Conservation (phyloP, 2,329 filamentous ascomycete genomes). For the Diaporthe ilicicola region DNA sequence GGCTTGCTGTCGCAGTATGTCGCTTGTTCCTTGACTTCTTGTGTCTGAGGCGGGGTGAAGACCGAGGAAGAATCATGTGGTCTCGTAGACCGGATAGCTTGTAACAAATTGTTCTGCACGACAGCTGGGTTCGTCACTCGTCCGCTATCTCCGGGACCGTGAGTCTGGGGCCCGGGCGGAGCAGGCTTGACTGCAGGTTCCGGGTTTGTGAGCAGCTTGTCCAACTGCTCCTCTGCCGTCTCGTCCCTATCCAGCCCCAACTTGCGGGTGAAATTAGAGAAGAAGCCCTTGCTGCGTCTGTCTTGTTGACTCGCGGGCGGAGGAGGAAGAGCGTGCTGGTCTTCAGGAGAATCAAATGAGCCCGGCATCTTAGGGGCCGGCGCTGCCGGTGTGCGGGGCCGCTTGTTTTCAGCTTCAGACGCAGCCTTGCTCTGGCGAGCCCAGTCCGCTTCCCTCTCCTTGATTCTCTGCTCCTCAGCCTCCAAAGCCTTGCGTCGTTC, state of each 20-base stretch:
- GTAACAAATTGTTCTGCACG: slow-evolving; percentile 76
- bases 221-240: slow-evolving; percentile 50
- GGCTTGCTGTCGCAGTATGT: slow-evolving; percentile 86
- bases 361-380: slow-evolving; percentile 80
- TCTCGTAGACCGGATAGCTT: slow-evolving; percentile 80
- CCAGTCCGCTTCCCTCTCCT: slow-evolving; percentile 61
- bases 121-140: slow-evolving; percentile 68
- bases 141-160: slow-evolving; percentile 50
- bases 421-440: slow-evolving; percentile 53
- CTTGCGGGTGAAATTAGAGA: slow-evolving; percentile 73
- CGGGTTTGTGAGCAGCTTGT: slow-evolving; percentile 48
- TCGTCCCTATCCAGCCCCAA: slow-evolving; percentile 71
- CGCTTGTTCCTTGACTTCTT: slow-evolving; percentile 80
- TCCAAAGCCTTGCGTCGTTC: slow-evolving; percentile 78
- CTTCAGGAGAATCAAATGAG: slow-evolving; percentile 74
- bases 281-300: slow-evolving; percentile 64
- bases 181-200: slow-evolving; percentile 36
- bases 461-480: slow-evolving; percentile 74
- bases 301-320: slow-evolving; percentile 42
- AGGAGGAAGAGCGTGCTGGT: slow-evolving; percentile 40
- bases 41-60: slow-evolving; percentile 77
- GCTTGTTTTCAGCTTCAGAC: slow-evolving; percentile 49
- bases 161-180: slow-evolving; percentile 22
- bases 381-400: slow-evolving; percentile 73
- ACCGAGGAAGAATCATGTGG: slow-evolving; percentile 77